Evolutionary conservation across 2,329 filamentous ascomycete species (phyloP).

Genomic region (Penicillium sp.): DNA sequence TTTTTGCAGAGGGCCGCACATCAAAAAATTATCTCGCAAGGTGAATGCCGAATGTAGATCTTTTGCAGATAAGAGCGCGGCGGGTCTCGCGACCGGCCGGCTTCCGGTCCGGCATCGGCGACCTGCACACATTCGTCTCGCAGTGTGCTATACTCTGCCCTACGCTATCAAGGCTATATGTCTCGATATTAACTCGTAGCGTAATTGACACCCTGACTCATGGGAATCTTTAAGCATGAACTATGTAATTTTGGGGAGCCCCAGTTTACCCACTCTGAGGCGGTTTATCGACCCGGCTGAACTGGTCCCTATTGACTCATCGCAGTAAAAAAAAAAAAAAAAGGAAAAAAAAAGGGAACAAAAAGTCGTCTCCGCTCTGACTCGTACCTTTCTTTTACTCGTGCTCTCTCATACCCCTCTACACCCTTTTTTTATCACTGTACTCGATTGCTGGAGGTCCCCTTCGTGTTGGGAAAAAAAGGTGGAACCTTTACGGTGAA

Average conservation of each 20-base stretch:
- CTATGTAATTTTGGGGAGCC: neutral
- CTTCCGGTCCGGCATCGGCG: slow-evolving; percentile 1
- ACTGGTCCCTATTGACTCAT: slow-evolving; percentile 29
- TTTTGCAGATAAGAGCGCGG: neutral
- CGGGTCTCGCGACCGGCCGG: neutral
- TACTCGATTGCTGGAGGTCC: slow-evolving; percentile 4
- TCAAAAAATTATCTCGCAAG: neutral
- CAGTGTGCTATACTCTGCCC: neutral
- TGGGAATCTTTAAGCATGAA: neutral
- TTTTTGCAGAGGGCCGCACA: neutral
- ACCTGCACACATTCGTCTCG: neutral
- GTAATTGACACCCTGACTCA: neutral
- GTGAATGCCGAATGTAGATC: neutral
- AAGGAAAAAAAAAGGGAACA: neutral
- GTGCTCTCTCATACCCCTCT: slow-evolving; percentile 3
- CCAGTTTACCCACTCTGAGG: slow-evolving; percentile 8
- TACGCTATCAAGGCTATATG: neutral
- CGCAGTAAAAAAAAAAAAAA: slow-evolving; percentile 8
- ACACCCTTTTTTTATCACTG: neutral
- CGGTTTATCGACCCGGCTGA: neutral
- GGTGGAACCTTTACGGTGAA: slow-evolving; percentile 28
- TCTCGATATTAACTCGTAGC: neutral
- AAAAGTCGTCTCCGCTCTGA: neutral
- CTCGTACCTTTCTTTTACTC: neutral
- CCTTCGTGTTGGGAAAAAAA: slow-evolving; percentile 12